A percentile compares a stretch with the other conserved stretches of the same genome.
Conservation (phyloP, 139 green algal species). For the Pseudopediastrum boryanum region DNA sequence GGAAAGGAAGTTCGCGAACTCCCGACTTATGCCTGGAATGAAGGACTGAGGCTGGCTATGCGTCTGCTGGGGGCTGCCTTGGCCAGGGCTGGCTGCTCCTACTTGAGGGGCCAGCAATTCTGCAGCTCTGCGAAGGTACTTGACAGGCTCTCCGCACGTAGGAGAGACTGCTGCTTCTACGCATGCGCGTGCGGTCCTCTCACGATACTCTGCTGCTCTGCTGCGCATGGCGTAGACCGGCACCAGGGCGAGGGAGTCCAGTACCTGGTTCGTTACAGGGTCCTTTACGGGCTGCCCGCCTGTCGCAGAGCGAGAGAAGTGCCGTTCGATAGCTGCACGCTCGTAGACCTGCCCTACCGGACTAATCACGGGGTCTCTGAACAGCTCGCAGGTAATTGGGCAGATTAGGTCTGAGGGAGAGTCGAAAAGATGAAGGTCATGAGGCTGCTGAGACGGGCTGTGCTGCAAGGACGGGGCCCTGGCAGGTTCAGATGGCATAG, state of each 20-base stretch:
- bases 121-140: constrained; percentile 56
- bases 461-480: too few species aligned
- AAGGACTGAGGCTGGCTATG: constrained; percentile 1
- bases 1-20: constrained; percentile 48
- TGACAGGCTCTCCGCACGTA: constrained; percentile 39
- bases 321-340: constrained; percentile 44
- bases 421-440: too few species aligned
- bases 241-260: constrained; percentile 36
- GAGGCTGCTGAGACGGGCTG: too few species aligned
- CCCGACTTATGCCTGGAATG: constrained; percentile 48
- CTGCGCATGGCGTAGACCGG: constrained; percentile 60
- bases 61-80: too few species aligned
- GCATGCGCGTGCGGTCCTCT: constrained; percentile 46
- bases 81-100: background rate
- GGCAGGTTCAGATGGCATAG: too few species aligned
- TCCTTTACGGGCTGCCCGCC: constrained; percentile 36
- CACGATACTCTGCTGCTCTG: constrained; percentile 53
- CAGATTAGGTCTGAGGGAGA: constrained; percentile 52
- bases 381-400: constrained; percentile 54
- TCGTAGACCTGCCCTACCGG: constrained; percentile 58
- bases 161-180: constrained; percentile 39
- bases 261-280: constrained; percentile 50
- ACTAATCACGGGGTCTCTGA: constrained; percentile 61
- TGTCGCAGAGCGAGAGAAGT: background rate
- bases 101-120: constrained; percentile 41